Percentiles rank a stretch among this genome's conserved stretches.
Evolutionary conservation across 78 protist species (phyloP).

Genomic region (Dictyostelium firmibasis): DNA sequence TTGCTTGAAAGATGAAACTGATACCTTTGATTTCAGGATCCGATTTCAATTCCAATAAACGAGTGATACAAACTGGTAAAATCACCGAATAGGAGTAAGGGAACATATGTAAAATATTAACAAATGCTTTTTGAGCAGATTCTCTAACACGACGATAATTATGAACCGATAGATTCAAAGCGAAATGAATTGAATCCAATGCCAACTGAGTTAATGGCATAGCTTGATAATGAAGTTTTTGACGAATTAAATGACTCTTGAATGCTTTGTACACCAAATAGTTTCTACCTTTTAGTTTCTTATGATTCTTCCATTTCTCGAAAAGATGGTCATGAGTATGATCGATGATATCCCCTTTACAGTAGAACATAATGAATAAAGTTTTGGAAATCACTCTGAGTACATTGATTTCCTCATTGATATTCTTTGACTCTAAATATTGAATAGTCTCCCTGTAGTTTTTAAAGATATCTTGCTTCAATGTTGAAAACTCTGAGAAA

Average conservation of each 20-base stretch:
- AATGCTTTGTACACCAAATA: constrained; percentile 12
- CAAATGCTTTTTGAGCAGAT: neutral
- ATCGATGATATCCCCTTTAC: constrained; percentile 9
- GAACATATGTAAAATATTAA: neutral
- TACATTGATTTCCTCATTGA: constrained; percentile 33
- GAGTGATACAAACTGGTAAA: neutral
- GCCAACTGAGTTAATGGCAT: neutral
- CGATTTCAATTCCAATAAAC: neutral
- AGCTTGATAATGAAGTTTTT: neutral
- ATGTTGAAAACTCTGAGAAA: neutral
- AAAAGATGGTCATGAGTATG: neutral
- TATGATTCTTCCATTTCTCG: constrained; percentile 40
- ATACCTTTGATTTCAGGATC: constrained; percentile 33
- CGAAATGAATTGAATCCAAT: neutral
- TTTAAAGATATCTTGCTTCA: neutral
- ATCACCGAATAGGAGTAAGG: neutral
- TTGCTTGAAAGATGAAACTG: neutral
- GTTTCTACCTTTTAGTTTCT: constrained; percentile 28
- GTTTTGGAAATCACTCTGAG: constrained; percentile 17
- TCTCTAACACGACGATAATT: constrained; percentile 30
- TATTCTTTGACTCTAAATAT: neutral
- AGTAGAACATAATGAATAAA: neutral
- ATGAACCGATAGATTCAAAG: neutral
- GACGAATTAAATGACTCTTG: constrained; percentile 21
- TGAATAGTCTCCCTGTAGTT: neutral